Evolutionary conservation across 805 yeast genomes (phyloP).

Genomic region (Torulaspora indica): DNA sequence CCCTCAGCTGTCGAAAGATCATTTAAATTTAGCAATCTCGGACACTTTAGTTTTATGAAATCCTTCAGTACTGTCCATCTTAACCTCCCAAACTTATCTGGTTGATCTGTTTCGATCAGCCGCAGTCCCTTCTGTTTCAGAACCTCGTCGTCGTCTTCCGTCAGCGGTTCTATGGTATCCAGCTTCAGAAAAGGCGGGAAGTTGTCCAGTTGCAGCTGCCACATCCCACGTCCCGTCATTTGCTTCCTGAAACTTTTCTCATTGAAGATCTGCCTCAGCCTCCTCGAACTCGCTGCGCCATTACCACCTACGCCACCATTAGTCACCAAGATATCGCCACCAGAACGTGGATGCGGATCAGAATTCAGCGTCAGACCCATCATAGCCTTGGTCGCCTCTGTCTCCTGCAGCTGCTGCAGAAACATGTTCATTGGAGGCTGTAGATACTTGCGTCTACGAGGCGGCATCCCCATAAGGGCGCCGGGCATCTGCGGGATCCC

Average conservation of each 20-base stretch:
- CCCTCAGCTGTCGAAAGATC: slow-evolving; percentile 5
- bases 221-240: slow-evolving; percentile 36
- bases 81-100: slow-evolving; percentile 30
- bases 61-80: slow-evolving; percentile 41
- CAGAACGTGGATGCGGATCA: neutral
- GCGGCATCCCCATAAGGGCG: slow-evolving; percentile 8
- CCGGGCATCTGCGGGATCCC: slow-evolving; percentile 8
- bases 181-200: slow-evolving; percentile 35
- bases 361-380: neutral
- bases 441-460: slow-evolving; percentile 12
- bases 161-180: slow-evolving; percentile 20
- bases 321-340: neutral
- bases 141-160: slow-evolving; percentile 7
- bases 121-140: slow-evolving; percentile 8
- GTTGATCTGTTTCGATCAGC: slow-evolving; percentile 20
- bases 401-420: neutral
- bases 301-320: neutral
- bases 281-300: slow-evolving; percentile 19
- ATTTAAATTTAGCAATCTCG: slow-evolving; percentile 22
- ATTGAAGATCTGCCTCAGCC: slow-evolving; percentile 32
- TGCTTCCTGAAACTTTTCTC: slow-evolving; percentile 34
- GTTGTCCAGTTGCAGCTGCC: slow-evolving; percentile 29
- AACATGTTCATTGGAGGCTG: slow-evolving; percentile 7
- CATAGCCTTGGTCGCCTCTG: neutral
- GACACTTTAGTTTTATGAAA: slow-evolving; percentile 34